A percentile compares a stretch with the other conserved stretches of the same genome.
Conservation (phyloP, 768 basidiomycete species). For the Naematelia aurantialba region DNA sequence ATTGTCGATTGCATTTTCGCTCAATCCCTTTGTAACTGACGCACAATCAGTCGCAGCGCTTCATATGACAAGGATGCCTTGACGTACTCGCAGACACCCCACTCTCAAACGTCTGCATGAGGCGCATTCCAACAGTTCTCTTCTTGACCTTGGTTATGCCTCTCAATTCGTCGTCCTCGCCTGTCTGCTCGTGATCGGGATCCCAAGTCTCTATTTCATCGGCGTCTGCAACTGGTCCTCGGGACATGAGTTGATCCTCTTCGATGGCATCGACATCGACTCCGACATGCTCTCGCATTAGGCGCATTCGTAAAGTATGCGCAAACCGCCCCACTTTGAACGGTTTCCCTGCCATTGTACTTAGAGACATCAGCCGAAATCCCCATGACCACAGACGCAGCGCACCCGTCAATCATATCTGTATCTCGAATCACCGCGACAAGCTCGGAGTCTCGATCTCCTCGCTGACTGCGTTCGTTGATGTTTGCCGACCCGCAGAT, state of each 20-base stretch:
- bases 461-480: slow-evolving; percentile 91
- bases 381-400: slow-evolving; percentile 4
- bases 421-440: slow-evolving; percentile 92
- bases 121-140: slow-evolving; percentile 35
- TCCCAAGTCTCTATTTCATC: slow-evolving; percentile 66
- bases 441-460: slow-evolving; percentile 94
- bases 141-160: slow-evolving; percentile 47
- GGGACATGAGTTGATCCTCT: slow-evolving; percentile 66
- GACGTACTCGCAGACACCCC: slow-evolving; percentile 41
- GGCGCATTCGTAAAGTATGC: slow-evolving; percentile 81
- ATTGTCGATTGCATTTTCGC: slow-evolving; percentile 43
- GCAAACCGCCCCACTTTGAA: slow-evolving; percentile 97
- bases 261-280: slow-evolving; percentile 85
- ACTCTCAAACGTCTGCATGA: slow-evolving; percentile 37
- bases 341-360: slow-evolving; percentile 88
- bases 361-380: slow-evolving; percentile 45
- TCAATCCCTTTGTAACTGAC: slow-evolving; percentile 48
- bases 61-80: neutral
- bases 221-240: slow-evolving; percentile 56
- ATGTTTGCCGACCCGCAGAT: slow-evolving; percentile 74
- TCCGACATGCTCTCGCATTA: slow-evolving; percentile 96
- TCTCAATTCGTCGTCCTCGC: slow-evolving; percentile 23
- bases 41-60: slow-evolving; percentile 4
- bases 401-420: slow-evolving; percentile 88
- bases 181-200: slow-evolving; percentile 64